Evolutionary conservation across 2,329 filamentous ascomycete species (phyloP).

Genomic region (Emergomyces orientalis): DNA sequence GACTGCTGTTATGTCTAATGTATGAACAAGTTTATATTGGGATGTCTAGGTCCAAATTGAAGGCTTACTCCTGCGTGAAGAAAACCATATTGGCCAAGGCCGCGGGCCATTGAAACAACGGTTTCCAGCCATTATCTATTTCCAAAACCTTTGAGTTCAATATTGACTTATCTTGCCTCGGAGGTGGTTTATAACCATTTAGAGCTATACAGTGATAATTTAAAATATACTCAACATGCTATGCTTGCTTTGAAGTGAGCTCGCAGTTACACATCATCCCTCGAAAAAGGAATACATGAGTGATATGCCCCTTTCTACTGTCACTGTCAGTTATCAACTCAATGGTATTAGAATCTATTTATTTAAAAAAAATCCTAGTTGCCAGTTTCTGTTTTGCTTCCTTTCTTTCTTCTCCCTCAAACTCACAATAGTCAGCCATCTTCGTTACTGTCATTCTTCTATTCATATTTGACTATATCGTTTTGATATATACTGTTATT

Average conservation of each 20-base stretch:
- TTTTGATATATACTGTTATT: not conserved
- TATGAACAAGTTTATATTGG: not conserved
- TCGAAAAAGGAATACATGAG: not conserved
- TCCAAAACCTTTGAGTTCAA: too few relatives aligned
- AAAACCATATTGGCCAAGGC: not conserved
- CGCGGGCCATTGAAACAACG: too few relatives aligned
- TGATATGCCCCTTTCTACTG: not conserved
- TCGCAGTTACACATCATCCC: not conserved
- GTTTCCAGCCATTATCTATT: too few relatives aligned
- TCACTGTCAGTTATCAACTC: not conserved
- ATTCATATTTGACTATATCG: not conserved
- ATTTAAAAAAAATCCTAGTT: not conserved
- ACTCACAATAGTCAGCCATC: not conserved
- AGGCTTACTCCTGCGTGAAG: not conserved
- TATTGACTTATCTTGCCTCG: not conserved
- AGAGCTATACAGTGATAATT: too few relatives aligned
- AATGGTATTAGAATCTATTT: not conserved
- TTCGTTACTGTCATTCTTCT: not conserved
- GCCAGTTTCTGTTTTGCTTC: not conserved
- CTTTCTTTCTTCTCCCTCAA: not conserved
- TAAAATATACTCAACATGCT: not conserved
- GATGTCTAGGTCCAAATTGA: not conserved
- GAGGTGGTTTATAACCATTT: not conserved
- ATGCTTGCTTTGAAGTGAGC: not conserved
- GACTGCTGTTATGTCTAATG: not conserved